Base-by-base conservation (phyloP, 768 basidiomycete species). In the Suillus cothurnatus region DNA sequence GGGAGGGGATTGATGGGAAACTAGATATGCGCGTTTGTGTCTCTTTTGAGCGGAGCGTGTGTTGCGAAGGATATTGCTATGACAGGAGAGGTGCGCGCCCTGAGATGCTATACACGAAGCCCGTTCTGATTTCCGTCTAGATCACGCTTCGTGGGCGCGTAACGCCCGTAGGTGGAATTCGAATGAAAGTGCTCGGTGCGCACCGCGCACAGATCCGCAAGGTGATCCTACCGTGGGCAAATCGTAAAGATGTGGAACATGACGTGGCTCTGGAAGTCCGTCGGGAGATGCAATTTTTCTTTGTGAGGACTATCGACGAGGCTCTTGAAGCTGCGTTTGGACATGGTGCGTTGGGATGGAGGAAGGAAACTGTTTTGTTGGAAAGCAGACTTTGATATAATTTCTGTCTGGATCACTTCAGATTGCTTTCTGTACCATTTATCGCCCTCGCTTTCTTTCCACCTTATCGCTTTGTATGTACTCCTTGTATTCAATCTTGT, bases 121-220 rank as follows among this genome's bases (percentile, higher is more conserved):
- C 28, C 52, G 55, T 45, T 38, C 19, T 53, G 26, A 57, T 45
- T 45, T 59, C 28, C 31, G 36, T 23, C 12, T 45, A 89, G 87
- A 91, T 96, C 61, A 97, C 95, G 0, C 82, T 95, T 1, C 86
- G 93, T 2, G 92, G 93, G 19, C 86, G 86, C 9, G 89, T 94
- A 41, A 91, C 89, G 0, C 87, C 94, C 6, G 92, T 97, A 2
- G 94, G 94, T 4, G 94, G 94, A 0, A 92, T 97, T 77, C 94
- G 95, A 73, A 95, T 95, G 81, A 94, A 94, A 73, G 84, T 96
- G 1, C 84, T 97, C 21, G 94, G 94, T 21, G 95, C 95, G 0
- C 94, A 96, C 74, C 88, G 95, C 7, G 93, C 93, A 2, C 87
- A 90, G 41, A 86, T 95, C 52, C 89, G 83, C 57, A 95, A 89